A percentile compares a stretch with the other conserved stretches of the same genome.
phyloP scores from a whole-genome alignment of 2,329 filamentous ascomycete species.

The Sclerotiophoma versabilis region DNA sequence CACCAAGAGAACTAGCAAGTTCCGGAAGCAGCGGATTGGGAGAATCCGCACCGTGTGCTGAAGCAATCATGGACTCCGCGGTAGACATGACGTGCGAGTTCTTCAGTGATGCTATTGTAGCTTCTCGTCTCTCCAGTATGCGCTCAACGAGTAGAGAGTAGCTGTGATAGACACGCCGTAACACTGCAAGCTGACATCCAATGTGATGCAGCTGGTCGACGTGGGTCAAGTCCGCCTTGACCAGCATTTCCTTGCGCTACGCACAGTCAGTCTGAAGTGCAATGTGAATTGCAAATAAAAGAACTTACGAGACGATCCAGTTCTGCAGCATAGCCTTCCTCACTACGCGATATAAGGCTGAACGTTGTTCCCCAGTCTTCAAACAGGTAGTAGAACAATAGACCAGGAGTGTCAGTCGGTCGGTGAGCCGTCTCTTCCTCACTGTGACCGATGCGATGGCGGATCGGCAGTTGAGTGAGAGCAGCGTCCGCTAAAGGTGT shows the following conservation, averaged over 20 bases:
- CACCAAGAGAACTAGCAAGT: conserved; percentile 52
- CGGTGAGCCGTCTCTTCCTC: conserved; percentile 56
- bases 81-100: conserved; percentile 51
- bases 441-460: conserved; percentile 54
- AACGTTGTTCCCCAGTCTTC: conserved; percentile 70
- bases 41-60: conserved; percentile 23
- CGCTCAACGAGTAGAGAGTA: conserved; percentile 67
- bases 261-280: neutral
- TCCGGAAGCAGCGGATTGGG: conserved; percentile 39
- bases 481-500: conserved; percentile 50
- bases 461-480: conserved; percentile 54
- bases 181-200: conserved; percentile 66
- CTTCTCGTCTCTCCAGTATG: conserved; percentile 58
- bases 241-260: conserved; percentile 63
- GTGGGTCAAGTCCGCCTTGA: conserved; percentile 54
- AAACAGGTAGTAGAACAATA: conserved; percentile 72
- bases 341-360: conserved; percentile 59
- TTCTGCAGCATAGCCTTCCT: conserved; percentile 57
- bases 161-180: conserved; percentile 66
- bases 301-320: conserved; percentile 58
- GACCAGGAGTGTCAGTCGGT: conserved; percentile 63
- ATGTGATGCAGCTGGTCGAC: conserved; percentile 64
- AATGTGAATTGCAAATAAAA: too few species aligned
- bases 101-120: conserved; percentile 53
- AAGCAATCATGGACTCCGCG: conserved; percentile 39